These are phyloP conservation scores for Diplodia sapinea DNA, from an alignment of 2,329 filamentous ascomycete species.

Conservation along the genomic window DNA sequence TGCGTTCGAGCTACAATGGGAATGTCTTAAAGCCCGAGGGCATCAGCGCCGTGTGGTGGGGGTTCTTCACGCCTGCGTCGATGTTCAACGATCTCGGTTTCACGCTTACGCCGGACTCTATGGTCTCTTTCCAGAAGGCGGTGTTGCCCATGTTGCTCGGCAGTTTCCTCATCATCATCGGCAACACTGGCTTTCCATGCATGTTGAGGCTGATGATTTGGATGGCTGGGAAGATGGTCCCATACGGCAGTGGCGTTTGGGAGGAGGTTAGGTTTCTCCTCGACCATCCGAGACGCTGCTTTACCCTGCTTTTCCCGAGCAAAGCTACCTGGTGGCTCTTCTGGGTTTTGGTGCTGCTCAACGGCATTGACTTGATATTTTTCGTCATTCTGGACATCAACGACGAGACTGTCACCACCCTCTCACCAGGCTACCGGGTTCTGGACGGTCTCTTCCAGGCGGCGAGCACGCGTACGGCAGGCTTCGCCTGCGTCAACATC, in stretches of 20 bases:
- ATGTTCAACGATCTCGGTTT: constrained; percentile 96
- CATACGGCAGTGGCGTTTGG: constrained; percentile 73
- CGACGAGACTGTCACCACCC: constrained; percentile 67
- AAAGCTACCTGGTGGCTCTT: constrained; percentile 96
- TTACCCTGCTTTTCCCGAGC: constrained; percentile 90
- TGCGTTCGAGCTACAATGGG: constrained; percentile 67
- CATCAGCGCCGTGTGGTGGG: constrained; percentile 83
- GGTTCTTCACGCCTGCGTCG: constrained; percentile 83
- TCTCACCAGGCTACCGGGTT: constrained; percentile 77
- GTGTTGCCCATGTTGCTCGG: constrained; percentile 77
- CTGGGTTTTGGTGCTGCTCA: constrained; percentile 79
- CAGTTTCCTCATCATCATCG: constrained; percentile 88
- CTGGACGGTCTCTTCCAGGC: constrained; percentile 91
- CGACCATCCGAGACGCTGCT: constrained; percentile 94
- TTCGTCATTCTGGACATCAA: constrained; percentile 92
- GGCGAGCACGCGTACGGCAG: constrained; percentile 85
- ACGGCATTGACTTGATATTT: constrained; percentile 83
- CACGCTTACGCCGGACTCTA: constrained; percentile 89
- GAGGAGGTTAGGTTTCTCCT: constrained; percentile 90
- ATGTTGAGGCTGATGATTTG: constrained; percentile 95
- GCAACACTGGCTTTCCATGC: constrained; percentile 93
- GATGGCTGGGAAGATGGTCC: constrained; percentile 71
- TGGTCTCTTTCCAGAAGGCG: constrained; percentile 84
- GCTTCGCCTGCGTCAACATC: constrained; percentile 82
- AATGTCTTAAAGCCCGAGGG: constrained; percentile 65